These are phyloP conservation scores for Eimeria sp. DNA, from an alignment of 169 alveolate species.

Conservation along the genomic window DNA sequence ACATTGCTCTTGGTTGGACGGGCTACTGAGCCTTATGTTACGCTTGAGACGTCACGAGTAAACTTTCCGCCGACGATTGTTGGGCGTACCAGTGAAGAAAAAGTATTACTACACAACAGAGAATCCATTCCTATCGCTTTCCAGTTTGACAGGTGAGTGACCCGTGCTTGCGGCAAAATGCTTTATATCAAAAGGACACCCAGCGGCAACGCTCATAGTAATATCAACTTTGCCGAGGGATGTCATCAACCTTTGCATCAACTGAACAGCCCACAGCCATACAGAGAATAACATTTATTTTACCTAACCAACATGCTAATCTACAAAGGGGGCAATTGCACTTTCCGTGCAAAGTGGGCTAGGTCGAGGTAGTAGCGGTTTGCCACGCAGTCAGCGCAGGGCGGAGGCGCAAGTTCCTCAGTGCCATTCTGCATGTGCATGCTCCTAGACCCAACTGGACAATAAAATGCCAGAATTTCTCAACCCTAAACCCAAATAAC, in stretches of 20 bases:
- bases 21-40: conserved; percentile 96
- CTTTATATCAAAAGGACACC: background rate
- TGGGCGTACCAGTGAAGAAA: conserved; percentile 95
- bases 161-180: background rate
- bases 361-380: background rate
- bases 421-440: background rate
- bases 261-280: background rate
- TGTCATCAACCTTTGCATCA: background rate
- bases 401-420: background rate
- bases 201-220: background rate
- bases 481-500: too few relatives aligned
- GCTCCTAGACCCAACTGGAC: background rate
- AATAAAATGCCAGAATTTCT: too few relatives aligned
- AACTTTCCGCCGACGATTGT: conserved; percentile 95
- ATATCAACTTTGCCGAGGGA: background rate
- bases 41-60: conserved; percentile 94
- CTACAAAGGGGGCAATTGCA: background rate
- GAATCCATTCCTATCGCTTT: conserved; percentile 96
- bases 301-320: background rate
- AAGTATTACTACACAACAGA: conserved; percentile 92
- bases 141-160: conserved; percentile 88
- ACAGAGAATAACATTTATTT: background rate
- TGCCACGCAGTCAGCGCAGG: background rate
- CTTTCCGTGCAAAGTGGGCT: background rate
- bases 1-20: conserved; percentile 94